phyloP scores from a whole-genome alignment of 2,329 filamentous ascomycete genomes.

The Sporothrix schenckii region DNA sequence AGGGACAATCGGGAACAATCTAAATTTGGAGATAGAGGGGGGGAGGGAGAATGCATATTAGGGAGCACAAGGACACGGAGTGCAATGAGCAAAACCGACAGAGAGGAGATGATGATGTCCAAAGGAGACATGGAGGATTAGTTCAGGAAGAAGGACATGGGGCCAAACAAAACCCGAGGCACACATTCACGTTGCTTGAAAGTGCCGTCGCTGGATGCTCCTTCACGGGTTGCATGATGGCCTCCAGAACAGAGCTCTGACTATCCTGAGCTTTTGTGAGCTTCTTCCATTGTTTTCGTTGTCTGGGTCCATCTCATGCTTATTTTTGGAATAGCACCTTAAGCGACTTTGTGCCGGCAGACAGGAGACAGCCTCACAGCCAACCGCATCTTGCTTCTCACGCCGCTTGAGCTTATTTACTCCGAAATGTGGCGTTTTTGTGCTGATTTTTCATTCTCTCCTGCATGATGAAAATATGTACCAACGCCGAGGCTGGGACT shows the following conservation, averaged over 20 bases:
- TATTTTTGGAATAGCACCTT: background rate
- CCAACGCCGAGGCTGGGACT: too few species aligned
- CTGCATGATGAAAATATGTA: background rate
- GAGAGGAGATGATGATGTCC: background rate
- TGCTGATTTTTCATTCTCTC: background rate
- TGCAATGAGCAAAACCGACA: background rate
- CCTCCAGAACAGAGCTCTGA: background rate
- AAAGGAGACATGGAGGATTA: background rate
- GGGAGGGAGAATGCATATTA: background rate
- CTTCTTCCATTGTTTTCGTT: background rate
- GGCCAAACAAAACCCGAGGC: conserved; percentile 7
- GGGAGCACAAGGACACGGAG: background rate
- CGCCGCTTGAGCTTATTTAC: conserved; percentile 6
- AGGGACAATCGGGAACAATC: background rate
- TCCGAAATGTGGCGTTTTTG: conserved; percentile 14
- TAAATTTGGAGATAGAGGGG: background rate
- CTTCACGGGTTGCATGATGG: background rate
- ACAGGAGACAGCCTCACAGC: background rate
- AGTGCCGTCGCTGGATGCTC: background rate
- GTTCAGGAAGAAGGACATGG: background rate
- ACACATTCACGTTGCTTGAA: background rate
- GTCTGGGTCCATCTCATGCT: background rate
- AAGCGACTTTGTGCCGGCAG: background rate
- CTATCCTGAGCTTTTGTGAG: background rate
- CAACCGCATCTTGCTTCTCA: background rate